Evolutionary conservation across 768 basidiomycete genomes (phyloP), one percentile per base, ranked within the genome.

Genomic region (Guyanaporus albipodus): DNA sequence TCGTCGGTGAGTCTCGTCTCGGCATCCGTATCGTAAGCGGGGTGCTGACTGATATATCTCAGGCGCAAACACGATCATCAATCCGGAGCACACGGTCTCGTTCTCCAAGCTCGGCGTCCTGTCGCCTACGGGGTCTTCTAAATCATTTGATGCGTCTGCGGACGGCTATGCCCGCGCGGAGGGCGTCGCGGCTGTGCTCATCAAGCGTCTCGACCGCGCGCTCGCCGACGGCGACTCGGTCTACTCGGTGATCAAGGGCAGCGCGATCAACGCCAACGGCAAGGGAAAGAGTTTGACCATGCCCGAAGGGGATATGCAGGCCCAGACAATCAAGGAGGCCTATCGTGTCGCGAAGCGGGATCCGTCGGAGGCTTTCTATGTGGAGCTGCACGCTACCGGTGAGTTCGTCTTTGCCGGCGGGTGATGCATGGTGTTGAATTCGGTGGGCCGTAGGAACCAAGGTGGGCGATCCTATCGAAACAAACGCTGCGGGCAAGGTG

Each of bases 361-460:
- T 33, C 69, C 66, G 4, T 49, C 54, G 1, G 74, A 78, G 21
- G 72, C 73, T 4, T 76, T 77, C 47, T 79, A 66, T 49, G 64
- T 78, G 0, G 77, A 78, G 53, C 49, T 74, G 10, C 78, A 79
- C 46, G 75, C 73, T 17, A 77, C 77, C n/a, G 76, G 62, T 62
- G 17, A 22, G 52, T 49, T n/a, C 49, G 1, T 6, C 6, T 24
- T n/a, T 8, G 4, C 15, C 8, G 11, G 6, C 33, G 2, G 21
- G 14, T 12, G 24, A 14, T 17, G 7, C 0, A 10, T 15, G 37
- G n/a, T 37, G 29, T 19, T 57, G 39, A 59, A 38, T 6, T 7
- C 2, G 9, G 35, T 37, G n/a, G n/a, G n/a, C n/a, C 19, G 2
- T 31, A 59, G 58, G 58, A 28, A 77, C 77, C 3, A 67, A 71